phyloP scores from a whole-genome alignment of 805 yeast genomes.

The Sugiyamaella chiloensis region DNA sequence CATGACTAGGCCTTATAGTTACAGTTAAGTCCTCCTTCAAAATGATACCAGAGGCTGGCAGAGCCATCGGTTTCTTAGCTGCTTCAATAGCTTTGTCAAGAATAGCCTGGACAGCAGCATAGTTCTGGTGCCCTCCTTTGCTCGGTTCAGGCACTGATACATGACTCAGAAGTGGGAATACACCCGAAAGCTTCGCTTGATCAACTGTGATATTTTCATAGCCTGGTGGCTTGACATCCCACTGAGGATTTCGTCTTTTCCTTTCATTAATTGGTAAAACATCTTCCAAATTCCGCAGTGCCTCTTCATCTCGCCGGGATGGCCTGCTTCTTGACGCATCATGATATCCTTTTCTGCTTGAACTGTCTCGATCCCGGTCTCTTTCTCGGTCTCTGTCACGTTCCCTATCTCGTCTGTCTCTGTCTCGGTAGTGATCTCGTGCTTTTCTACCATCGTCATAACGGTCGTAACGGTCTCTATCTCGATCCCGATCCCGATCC shows the following conservation, averaged over 20 bases:
- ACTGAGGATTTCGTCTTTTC: slow-evolving; percentile 48
- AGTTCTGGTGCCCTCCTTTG: slow-evolving; percentile 10
- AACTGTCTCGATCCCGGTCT: slow-evolving; percentile 26
- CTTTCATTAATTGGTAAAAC: slow-evolving; percentile 51
- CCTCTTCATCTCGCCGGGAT: not conserved
- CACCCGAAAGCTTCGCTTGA: slow-evolving; percentile 72
- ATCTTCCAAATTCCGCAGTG: slow-evolving; percentile 28
- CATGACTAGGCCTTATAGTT: not conserved
- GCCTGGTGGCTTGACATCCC: slow-evolving; percentile 73
- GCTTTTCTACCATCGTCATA: slow-evolving; percentile 13
- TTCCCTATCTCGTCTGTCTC: slow-evolving; percentile 23
- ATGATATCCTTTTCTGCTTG: slow-evolving; percentile 20
- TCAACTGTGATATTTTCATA: slow-evolving; percentile 73
- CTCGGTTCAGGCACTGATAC: slow-evolving; percentile 25
- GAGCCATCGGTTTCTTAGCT: not conserved
- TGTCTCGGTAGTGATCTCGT: slow-evolving; percentile 20
- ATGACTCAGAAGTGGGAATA: slow-evolving; percentile 61
- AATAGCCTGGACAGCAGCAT: slow-evolving; percentile 8
- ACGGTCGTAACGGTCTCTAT: slow-evolving; percentile 14
- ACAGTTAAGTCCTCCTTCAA: slow-evolving; percentile 1
- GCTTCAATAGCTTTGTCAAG: slow-evolving; percentile 9
- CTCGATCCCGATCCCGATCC: slow-evolving; percentile 3
- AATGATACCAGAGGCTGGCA: not conserved
- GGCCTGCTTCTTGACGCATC: slow-evolving; percentile 9
- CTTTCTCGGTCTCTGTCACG: slow-evolving; percentile 26